Base-by-base conservation (phyloP, 2,329 filamentous ascomycete genomes). In the Botrytis aclada region DNA sequence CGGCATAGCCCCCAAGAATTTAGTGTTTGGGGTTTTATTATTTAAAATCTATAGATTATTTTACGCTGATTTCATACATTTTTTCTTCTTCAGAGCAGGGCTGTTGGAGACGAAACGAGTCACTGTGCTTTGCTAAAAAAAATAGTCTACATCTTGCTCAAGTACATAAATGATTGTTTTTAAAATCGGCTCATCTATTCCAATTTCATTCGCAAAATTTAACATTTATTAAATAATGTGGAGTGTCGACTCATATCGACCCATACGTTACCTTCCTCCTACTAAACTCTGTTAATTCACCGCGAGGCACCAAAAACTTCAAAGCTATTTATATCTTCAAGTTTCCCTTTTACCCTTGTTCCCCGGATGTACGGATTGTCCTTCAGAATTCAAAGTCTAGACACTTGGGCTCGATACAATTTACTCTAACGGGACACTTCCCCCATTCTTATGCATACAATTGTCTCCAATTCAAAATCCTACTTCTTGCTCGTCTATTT, bases 161-260 rank as follows among this genome's bases (percentile, higher is more conserved):
- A n/a, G n/a, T n/a, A 67, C 32, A 69, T 25, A 22, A 60, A 60
- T 43, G 34, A 43, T 41, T 32, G 7, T 58, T 25, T n/a, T 66
- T 34, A 56, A n/a, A 43, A 69, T n/a, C 41, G 29, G 20, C 51
- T 60, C 37, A 25, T 67, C 4, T 5, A 32, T 34, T 29, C 6
- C n/a, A 65, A 65, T 65, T 29, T 14, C n/a, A 45, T 45, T 65
- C 18, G 18, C 61, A n/a, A 54, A 54, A n/a, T 29, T 54, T 14
- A 20, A 22, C 6, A 25, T 56, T 29, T 34, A 54, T 37, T 18
- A 69, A 56, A 32, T 32, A 22, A 32, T 69, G 10, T 58, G 10
- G 47, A n/a, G 45, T 56, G 41, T 66, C 32, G 32, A 66, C 63
- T 66, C 32, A 66, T 32, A 66, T 66, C 32, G 32, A 66, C 63